Conservation (phyloP, 495 filamentous ascomycete species). For the Xylaria curta region DNA sequence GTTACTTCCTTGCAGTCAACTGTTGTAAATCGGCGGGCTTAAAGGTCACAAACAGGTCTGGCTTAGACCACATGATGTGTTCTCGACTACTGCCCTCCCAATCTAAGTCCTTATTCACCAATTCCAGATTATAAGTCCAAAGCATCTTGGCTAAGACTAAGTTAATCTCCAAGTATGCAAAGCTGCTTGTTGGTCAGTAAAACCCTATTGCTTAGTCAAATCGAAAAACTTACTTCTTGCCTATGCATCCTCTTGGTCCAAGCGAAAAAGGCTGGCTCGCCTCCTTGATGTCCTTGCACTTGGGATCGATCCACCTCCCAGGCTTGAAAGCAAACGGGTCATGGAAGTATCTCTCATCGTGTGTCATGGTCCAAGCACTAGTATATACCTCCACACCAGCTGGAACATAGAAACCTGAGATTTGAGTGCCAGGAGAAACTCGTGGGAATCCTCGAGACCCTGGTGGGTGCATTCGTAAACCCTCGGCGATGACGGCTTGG, state of each 20-base stretch:
- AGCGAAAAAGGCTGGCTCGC: constrained; percentile 32
- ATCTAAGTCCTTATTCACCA: background rate
- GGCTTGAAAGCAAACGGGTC: constrained; percentile 34
- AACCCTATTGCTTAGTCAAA: background rate
- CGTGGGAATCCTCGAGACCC: background rate
- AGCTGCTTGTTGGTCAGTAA: background rate
- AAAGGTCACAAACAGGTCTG: too few relatives aligned
- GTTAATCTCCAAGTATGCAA: background rate
- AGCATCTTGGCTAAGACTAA: background rate
- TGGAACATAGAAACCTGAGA: background rate
- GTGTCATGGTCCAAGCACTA: background rate
- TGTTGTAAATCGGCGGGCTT: too few relatives aligned
- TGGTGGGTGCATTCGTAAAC: constrained; percentile 59
- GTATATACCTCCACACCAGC: background rate
- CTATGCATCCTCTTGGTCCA: constrained; percentile 25
- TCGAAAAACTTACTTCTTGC: constrained; percentile 25
- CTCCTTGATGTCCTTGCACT: constrained; percentile 40
- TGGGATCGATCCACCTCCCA: constrained; percentile 34
- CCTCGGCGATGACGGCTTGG: constrained; percentile 59
- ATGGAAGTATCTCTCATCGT: constrained; percentile 11
- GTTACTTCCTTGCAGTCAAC: too few relatives aligned
- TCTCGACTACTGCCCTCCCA: constrained; percentile 9
- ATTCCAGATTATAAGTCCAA: background rate
- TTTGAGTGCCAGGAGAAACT: background rate
- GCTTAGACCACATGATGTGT: too few relatives aligned